Evolutionary conservation across 495 filamentous ascomycete genomes (phyloP).

Genomic region (Aspergillus steynii): DNA sequence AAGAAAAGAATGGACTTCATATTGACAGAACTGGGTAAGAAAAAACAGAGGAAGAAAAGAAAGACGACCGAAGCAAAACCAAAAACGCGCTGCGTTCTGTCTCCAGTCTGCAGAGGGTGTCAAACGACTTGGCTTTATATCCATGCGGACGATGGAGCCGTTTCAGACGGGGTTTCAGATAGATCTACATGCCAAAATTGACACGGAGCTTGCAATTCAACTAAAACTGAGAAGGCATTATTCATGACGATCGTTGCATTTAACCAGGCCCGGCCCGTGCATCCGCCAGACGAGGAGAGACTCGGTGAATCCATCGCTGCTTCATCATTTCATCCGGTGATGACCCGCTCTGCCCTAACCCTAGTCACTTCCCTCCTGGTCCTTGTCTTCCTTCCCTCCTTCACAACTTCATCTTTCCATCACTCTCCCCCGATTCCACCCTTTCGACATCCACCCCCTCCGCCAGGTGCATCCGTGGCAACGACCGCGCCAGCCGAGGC

Average conservation of each 20-base stretch:
- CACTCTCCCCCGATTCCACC: conserved; percentile 6
- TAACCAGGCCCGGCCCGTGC: conserved; percentile 2
- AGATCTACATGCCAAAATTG: conserved; percentile 1
- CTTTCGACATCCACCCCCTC: conserved; percentile 15
- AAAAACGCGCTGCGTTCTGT: neutral
- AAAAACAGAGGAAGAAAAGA: neutral
- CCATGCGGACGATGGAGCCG: neutral
- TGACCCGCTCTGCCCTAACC: neutral
- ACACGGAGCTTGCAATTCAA: conserved; percentile 4
- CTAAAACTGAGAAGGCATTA: neutral
- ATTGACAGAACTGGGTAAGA: neutral
- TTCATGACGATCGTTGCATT: conserved; percentile 7
- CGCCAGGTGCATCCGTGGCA: conserved; percentile 27
- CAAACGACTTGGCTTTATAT: conserved; percentile 1
- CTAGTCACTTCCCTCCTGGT: no score
- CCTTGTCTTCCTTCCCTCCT: neutral
- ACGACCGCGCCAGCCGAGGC: conserved; percentile 27
- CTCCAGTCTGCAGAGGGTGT: neutral
- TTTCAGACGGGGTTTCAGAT: conserved; percentile 5
- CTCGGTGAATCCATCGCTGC: neutral
- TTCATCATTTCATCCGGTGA: neutral
- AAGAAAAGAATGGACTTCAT: conserved; percentile 24
- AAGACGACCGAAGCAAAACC: neutral
- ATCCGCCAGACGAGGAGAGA: neutral
- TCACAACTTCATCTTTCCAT: conserved; percentile 7